Evolutionary conservation across 441 rosid species (phyloP), one percentile per base, ranked within the genome.

Genomic region (Pelargonium myrrhifolium): DNA sequence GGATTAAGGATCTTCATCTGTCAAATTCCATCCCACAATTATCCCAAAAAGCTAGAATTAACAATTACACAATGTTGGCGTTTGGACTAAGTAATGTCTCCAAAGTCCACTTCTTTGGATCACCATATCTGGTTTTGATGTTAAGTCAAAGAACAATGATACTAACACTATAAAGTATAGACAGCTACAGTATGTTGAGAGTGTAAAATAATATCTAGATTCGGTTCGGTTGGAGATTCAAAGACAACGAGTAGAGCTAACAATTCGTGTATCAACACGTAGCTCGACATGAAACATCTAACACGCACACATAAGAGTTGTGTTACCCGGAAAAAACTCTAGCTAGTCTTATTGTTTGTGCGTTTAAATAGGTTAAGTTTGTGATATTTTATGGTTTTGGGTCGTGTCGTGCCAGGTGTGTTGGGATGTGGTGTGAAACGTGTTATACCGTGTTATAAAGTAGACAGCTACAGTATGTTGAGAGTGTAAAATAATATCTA

Each of bases 101-200:
- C 67, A 53, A 53, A 55, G 42, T 65, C 70, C 5, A 39, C 62
- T 39, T 67, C 59, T 67, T 63, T 65, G 18, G 9, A 53, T 24
- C 76, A 20, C 67, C 37, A 67, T 77, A 45, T 72, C 64, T 21
- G 40, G 64, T 40, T 49, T 51, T 65, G 66, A 71, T 68, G 53
- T 20, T 49, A 63, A 53, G 77, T 75, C 80, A 75, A 79, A 65
- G 22, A 24, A 62, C 45, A 68, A 71, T 75, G 66, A 79, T 77
- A 53, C 47, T 31, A 68, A 61, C 59, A 53, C 22, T 31, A 66
- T 21, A 64, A 71, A 68, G 62, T n/a, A n/a, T 7, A 18, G 47
- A 75, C 65, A 28, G 43, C 62, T 21, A 21, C n/a, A 47, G 69
- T 15, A 15, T 53, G 1, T 17, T 20, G 6, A n/a, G 35, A 31